Percentiles rank a stretch among this genome's conserved stretches.
Conservation (phyloP, 108 stramenopile species). For the Fragilariopsis cylindrus region DNA sequence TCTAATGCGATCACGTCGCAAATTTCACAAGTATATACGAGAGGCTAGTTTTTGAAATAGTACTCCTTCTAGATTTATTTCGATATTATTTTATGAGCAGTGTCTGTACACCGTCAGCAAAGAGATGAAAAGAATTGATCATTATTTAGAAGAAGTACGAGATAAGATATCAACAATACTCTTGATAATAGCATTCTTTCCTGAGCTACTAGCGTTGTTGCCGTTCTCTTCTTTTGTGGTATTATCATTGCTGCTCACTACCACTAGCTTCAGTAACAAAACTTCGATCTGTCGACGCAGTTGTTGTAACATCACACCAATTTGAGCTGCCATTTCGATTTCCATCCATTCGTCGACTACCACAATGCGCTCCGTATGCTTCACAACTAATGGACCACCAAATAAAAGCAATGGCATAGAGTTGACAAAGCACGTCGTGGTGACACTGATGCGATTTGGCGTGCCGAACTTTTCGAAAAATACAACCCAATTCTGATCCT, state of each 20-base stretch:
- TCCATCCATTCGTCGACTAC: slow-evolving; percentile 75
- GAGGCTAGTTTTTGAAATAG: no score
- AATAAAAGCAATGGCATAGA: slow-evolving; percentile 67
- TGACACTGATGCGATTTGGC: slow-evolving; percentile 47
- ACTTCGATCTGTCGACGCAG: slow-evolving; percentile 38
- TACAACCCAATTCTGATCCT: slow-evolving; percentile 46
- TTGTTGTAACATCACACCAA: slow-evolving; percentile 60
- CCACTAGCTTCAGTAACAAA: slow-evolving; percentile 12
- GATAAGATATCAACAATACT: slow-evolving; percentile 15
- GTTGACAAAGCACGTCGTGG: slow-evolving; percentile 66
- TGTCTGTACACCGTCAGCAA: neutral
- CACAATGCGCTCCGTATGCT: slow-evolving; percentile 58
- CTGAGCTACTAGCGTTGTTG: neutral
- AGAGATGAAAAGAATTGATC: neutral
- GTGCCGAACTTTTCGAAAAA: slow-evolving; percentile 85
- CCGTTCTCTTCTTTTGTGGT: neutral
- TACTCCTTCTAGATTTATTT: no score
- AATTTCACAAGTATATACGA: no score
- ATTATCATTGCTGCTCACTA: neutral
- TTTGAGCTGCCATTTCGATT: slow-evolving; percentile 65
- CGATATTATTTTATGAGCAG: neutral
- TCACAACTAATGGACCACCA: slow-evolving; percentile 54
- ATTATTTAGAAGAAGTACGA: neutral
- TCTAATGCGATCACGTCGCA: no score
- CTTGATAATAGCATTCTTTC: neutral